Base-by-base conservation (phyloP, 129 eudicot genomes). In the Flaveria linearis region DNA sequence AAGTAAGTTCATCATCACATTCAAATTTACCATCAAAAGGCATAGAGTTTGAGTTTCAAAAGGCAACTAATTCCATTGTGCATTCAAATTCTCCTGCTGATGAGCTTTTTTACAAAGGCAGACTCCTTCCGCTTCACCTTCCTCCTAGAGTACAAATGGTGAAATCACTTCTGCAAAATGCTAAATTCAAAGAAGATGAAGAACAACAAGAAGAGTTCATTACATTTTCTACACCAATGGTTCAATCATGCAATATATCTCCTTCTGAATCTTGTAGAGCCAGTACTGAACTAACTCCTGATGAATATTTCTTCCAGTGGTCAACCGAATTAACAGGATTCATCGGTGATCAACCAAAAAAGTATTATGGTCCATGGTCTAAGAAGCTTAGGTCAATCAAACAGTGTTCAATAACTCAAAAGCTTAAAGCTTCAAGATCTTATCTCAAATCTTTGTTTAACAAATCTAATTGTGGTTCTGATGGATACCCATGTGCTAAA, bases 81-180 rank as follows among this genome's bases (percentile, higher is more conserved):
- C 71, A 75, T 64, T 63, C 75, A 80, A n/a, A 76, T 65, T 89
- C 87, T 64, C 91, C 96, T 2, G 98, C 96, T 39, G 98, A 92
- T 76, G 96, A 92, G 60, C 98, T 92, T 69, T 92, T 92, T 75
- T 90, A 88, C 84, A 88, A 88, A 53, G 98, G 98, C 76, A 90
- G 87, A 52, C 95, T 92, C 68, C 92, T 92, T 33, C 98, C 98
- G 43, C 95, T 92, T 77, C 87, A 88, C 80, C 96, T 89, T 83
- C 96, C 91, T 50, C 93, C 93, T 5, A 79, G 95, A 47, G 79
- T 79, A 49, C 90, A 85, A 68, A 88, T 90, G 88, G 88, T 89
- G 41, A 77, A 86, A 64, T 82, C 86, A 1, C 87, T 89, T 68
- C 80, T 84, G 70, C 85, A 76, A 62, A 82, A 74, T 75, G 64